phyloP scores from a whole-genome alignment of 2,329 filamentous ascomycete species.

The Alternaria metachromatica region DNA sequence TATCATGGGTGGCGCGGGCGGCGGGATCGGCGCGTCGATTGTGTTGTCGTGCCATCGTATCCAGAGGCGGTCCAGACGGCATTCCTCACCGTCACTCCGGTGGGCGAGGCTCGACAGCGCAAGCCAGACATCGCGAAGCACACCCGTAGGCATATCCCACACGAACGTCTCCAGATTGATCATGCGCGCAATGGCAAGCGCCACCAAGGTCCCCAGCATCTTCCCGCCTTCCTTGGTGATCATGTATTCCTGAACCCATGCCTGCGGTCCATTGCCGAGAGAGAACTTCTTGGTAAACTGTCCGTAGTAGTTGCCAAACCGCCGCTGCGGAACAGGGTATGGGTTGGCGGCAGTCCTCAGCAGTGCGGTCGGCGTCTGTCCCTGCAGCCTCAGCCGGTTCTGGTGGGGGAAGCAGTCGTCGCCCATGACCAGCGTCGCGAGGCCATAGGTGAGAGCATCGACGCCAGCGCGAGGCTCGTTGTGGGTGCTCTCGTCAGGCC shows the following conservation, averaged over 20 bases:
- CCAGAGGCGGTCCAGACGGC: constrained; percentile 76
- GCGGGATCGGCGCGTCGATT: constrained; percentile 49
- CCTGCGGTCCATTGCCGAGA: constrained; percentile 77
- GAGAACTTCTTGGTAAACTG: constrained; percentile 83
- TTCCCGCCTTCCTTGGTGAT: constrained; percentile 85
- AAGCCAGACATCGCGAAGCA: constrained; percentile 81
- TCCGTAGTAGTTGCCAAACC: constrained; percentile 76
- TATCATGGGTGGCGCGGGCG: constrained; percentile 47
- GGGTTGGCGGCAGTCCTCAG: constrained; percentile 27
- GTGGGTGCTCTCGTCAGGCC: constrained; percentile 74
- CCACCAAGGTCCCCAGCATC: constrained; percentile 85
- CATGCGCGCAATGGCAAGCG: constrained; percentile 81
- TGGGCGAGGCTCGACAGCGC: constrained; percentile 75
- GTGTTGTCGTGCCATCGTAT: constrained; percentile 83
- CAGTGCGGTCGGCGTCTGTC: constrained; percentile 6
- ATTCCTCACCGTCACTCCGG: constrained; percentile 63
- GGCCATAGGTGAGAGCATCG: constrained; percentile 81
- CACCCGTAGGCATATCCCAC: constrained; percentile 90
- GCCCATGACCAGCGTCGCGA: constrained; percentile 79
- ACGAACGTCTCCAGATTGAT: constrained; percentile 80
- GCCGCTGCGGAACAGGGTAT: constrained; percentile 50
- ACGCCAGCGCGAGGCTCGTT: constrained; percentile 74
- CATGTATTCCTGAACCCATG: constrained; percentile 82
- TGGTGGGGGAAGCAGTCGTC: constrained; percentile 66
- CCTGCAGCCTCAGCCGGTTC: constrained; percentile 38